phyloP scores from a whole-genome alignment of 805 yeast genomes.

The Peterozyma toletana region DNA sequence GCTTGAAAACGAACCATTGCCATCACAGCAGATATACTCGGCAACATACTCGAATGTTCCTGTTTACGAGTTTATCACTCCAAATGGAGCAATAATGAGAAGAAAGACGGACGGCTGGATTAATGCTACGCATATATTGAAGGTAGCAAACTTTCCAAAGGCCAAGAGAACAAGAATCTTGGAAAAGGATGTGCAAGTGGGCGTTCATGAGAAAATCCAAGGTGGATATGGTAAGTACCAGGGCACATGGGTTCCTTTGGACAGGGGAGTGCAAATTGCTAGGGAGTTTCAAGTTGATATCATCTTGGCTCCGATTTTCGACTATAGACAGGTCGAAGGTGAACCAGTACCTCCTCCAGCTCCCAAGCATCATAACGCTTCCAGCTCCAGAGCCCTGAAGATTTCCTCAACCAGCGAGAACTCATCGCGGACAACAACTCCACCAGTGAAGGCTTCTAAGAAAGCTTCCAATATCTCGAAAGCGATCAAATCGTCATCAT shows the following conservation, averaged over 20 bases:
- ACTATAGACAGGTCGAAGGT: constrained; percentile 46
- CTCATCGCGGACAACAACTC: constrained; percentile 18
- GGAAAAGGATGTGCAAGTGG: constrained; percentile 87
- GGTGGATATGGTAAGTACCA: constrained; percentile 98
- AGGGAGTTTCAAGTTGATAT: constrained; percentile 57
- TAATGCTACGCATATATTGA: constrained; percentile 91
- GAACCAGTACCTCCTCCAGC: constrained; percentile 48
- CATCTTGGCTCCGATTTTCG: constrained; percentile 57
- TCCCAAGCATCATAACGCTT: constrained; percentile 60
- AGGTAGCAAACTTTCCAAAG: constrained; percentile 90
- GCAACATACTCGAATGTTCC: constrained; percentile 80
- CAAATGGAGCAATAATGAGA: constrained; percentile 73
- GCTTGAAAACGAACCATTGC: constrained; percentile 5
- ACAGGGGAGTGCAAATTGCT: constrained; percentile 65
- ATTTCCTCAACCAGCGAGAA: constrained; percentile 20
- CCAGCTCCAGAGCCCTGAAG: constrained; percentile 33
- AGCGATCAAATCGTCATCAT: neutral
- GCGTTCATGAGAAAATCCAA: constrained; percentile 87
- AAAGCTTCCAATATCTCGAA: neutral
- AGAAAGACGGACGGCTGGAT: constrained; percentile 76
- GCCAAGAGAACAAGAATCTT: constrained; percentile 92
- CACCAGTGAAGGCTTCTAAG: constrained; percentile 12
- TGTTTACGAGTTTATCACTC: constrained; percentile 68
- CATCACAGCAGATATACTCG: constrained; percentile 39
- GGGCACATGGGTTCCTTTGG: constrained; percentile 93